Evolutionary conservation across 2,329 filamentous ascomycete species (phyloP).

Genomic region (Alternaria sp.): DNA sequence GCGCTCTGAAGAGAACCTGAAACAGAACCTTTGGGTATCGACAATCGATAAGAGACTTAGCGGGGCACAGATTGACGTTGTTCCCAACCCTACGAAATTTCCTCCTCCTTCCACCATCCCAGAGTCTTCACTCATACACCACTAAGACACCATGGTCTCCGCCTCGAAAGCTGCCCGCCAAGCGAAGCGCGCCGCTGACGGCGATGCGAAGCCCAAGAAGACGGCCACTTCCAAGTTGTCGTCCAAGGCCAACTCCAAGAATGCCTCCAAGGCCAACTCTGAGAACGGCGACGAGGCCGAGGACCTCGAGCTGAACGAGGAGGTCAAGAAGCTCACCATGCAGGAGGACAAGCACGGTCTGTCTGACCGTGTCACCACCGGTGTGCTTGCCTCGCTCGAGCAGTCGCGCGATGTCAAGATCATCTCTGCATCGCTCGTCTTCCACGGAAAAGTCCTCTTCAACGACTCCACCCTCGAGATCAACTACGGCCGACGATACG

Average conservation of each 20-base stretch:
- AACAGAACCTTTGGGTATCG: slow-evolving; percentile 18
- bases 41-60: slow-evolving; percentile 32
- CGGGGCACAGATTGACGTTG: slow-evolving; percentile 32
- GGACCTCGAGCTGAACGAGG: slow-evolving; percentile 71
- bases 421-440: slow-evolving; percentile 89
- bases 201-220: slow-evolving; percentile 77
- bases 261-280: slow-evolving; percentile 69
- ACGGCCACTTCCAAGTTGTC: slow-evolving; percentile 75
- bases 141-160: slow-evolving; percentile 66
- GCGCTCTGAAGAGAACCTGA: slow-evolving; percentile 15
- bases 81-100: slow-evolving; percentile 37
- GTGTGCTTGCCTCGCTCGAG: slow-evolving; percentile 86
- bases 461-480: slow-evolving; percentile 94
- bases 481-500: slow-evolving; percentile 91
- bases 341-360: slow-evolving; percentile 97
- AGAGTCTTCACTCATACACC: slow-evolving; percentile 23
- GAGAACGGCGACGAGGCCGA: slow-evolving; percentile 76
- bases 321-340: slow-evolving; percentile 86
- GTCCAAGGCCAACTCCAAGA: slow-evolving; percentile 73
- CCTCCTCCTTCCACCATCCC: slow-evolving; percentile 31
- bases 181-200: slow-evolving; percentile 67
- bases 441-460: slow-evolving; percentile 97
- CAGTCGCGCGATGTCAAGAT: slow-evolving; percentile 97
- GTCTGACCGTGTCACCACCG: slow-evolving; percentile 97
- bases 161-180: slow-evolving; percentile 74